phyloP scores from a whole-genome alignment of 2,329 filamentous ascomycete species.

The Berkeleyomyces rouxiae region DNA sequence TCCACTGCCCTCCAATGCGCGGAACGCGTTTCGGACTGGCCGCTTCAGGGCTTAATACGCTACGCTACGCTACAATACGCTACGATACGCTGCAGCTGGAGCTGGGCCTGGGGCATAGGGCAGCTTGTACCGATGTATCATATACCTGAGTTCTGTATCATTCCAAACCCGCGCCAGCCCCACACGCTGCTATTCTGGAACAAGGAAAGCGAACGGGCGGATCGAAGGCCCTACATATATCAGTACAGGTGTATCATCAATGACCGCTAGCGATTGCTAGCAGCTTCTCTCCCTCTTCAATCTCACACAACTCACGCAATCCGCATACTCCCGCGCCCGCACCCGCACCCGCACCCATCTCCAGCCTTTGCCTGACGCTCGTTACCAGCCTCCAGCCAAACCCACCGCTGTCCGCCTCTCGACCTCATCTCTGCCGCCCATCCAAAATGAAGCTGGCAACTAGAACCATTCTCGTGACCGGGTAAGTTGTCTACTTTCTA shows the following conservation, averaged over 20 bases:
- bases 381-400: not conserved
- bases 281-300: slow-evolving; percentile 13
- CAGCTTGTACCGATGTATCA: not conserved
- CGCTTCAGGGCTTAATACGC: too few relatives aligned
- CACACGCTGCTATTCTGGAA: not conserved
- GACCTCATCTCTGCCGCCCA: not conserved
- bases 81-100: too few relatives aligned
- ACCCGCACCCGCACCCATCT: too few relatives aligned
- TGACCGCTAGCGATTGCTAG: not conserved
- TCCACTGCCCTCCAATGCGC: too few relatives aligned
- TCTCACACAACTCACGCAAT: slow-evolving; percentile 4
- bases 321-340: slow-evolving; percentile 12
- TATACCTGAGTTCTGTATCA: not conserved
- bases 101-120: too few relatives aligned
- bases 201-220: not conserved
- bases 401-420: too few relatives aligned
- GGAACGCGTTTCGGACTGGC: too few relatives aligned
- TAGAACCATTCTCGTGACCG: slow-evolving; percentile 80
- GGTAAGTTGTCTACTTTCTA: slow-evolving; percentile 40
- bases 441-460: slow-evolving; percentile 44
- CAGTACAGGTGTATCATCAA: slow-evolving; percentile 2
- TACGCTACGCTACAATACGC: too few relatives aligned
- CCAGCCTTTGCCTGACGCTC: not conserved
- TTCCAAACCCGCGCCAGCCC: not conserved
- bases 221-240: not conserved